A percentile compares a stretch with the other conserved stretches of the same genome.
phyloP scores from a whole-genome alignment of 768 basidiomycete species.

The Termitomyces sp. region DNA sequence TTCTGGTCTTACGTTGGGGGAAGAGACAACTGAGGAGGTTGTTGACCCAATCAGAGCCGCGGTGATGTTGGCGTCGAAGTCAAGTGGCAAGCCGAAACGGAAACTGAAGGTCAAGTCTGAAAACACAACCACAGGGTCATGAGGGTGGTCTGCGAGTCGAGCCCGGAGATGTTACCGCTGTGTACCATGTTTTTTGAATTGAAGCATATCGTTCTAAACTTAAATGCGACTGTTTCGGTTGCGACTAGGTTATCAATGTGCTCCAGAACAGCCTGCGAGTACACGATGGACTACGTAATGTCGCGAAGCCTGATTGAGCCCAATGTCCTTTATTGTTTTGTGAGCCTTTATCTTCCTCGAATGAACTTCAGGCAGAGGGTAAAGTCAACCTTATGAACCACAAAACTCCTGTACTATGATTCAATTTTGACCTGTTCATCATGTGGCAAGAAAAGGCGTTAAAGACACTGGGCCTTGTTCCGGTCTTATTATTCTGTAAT shows the following conservation, averaged over 20 bases:
- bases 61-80: not conserved
- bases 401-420: not conserved
- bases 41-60: not conserved
- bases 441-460: not conserved
- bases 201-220: no score
- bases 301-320: not conserved
- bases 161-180: no score
- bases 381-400: not conserved
- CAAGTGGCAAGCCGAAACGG: not conserved
- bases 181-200: no score
- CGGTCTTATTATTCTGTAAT: not conserved
- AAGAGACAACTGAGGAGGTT: slow-evolving; percentile 21
- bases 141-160: not conserved
- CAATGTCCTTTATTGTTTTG: not conserved
- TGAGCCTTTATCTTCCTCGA: not conserved
- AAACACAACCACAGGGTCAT: not conserved
- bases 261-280: no score
- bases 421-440: not conserved
- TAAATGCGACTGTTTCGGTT: no score
- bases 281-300: not conserved
- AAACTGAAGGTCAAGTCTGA: not conserved
- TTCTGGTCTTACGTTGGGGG: not conserved
- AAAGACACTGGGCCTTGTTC: not conserved
- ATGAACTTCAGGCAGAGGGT: no score
- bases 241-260: not conserved